Evolutionary conservation across 257 asterid species (phyloP).

Genomic region (Paulownia fortunei): DNA sequence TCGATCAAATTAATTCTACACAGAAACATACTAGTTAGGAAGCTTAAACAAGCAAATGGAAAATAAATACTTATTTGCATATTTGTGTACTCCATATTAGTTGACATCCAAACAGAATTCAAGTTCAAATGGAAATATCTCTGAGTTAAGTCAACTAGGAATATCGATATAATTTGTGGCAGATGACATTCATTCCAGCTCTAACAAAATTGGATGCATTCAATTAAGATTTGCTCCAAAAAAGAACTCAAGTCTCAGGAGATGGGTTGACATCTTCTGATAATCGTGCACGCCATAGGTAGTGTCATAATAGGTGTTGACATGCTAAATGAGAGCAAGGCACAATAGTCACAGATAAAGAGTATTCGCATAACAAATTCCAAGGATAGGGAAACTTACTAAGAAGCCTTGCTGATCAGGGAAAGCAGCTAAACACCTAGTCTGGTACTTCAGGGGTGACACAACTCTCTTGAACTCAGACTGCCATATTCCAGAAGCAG

Average conservation of each 20-base stretch:
- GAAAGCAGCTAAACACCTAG: conserved; percentile 96
- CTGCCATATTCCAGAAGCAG: conserved; percentile 48
- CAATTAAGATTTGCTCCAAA: conserved; percentile 5
- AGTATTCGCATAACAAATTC: not conserved
- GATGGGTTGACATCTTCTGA: not conserved
- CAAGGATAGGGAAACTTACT: conserved; percentile 53
- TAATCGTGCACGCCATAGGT: not conserved
- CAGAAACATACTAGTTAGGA: not conserved
- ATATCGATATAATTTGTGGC: not conserved
- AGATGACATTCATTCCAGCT: conserved; percentile 2
- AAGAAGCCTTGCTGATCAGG: conserved; percentile 98
- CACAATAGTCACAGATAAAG: conserved; percentile 13
- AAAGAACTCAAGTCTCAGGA: conserved; percentile 2
- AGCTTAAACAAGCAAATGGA: conserved; percentile 6
- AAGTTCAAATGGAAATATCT: not conserved
- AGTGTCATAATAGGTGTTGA: not conserved
- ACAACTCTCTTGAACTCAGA: conserved; percentile 82
- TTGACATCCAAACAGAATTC: not conserved
- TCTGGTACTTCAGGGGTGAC: conserved; percentile 95
- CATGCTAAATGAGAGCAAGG: conserved; percentile 11
- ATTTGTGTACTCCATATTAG: not conserved
- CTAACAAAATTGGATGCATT: conserved; percentile 16
- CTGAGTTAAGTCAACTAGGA: conserved; percentile 3
- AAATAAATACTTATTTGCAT: not conserved
- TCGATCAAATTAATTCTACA: not conserved